phyloP scores from a whole-genome alignment of 2,329 filamentous ascomycete genomes.

The Pseudopyrenochaeta lycopersici region DNA sequence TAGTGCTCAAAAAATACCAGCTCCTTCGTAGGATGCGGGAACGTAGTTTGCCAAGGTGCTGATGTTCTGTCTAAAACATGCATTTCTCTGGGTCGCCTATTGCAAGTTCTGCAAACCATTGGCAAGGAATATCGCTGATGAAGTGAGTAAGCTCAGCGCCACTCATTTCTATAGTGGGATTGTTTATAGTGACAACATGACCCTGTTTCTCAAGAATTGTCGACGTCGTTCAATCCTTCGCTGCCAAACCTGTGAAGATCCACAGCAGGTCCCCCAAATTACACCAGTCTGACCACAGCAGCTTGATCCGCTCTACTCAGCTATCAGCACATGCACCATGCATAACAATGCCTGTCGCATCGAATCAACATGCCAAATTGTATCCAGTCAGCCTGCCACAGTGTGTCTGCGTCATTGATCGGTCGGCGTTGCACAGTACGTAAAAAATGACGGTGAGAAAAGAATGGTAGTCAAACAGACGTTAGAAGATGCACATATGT shows the following conservation, averaged over 20 bases:
- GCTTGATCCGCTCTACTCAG: not conserved
- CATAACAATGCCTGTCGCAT: not conserved
- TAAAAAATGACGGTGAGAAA: not conserved
- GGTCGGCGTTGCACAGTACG: constrained; percentile 1
- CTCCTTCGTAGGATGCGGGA: no score
- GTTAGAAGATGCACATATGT: not conserved
- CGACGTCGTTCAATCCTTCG: not conserved
- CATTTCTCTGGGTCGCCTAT: not conserved
- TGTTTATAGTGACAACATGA: not conserved
- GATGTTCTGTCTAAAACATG: not conserved
- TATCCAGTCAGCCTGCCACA: constrained; percentile 2
- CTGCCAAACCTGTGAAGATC: not conserved
- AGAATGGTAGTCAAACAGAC: not conserved
- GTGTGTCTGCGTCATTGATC: not conserved
- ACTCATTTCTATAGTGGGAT: not conserved
- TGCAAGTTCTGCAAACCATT: not conserved
- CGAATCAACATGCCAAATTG: not conserved
- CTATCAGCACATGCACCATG: constrained; percentile 4
- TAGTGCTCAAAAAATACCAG: no score
- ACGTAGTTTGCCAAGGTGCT: not conserved
- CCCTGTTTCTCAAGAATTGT: not conserved
- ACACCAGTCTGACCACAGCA: not conserved
- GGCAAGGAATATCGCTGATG: not conserved
- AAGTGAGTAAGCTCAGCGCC: not conserved
- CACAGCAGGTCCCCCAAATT: not conserved